A percentile compares a stretch with the other conserved stretches of the same genome.
Conservation (phyloP, 1,284 basidiomycete species). For the Irpex sp. region DNA sequence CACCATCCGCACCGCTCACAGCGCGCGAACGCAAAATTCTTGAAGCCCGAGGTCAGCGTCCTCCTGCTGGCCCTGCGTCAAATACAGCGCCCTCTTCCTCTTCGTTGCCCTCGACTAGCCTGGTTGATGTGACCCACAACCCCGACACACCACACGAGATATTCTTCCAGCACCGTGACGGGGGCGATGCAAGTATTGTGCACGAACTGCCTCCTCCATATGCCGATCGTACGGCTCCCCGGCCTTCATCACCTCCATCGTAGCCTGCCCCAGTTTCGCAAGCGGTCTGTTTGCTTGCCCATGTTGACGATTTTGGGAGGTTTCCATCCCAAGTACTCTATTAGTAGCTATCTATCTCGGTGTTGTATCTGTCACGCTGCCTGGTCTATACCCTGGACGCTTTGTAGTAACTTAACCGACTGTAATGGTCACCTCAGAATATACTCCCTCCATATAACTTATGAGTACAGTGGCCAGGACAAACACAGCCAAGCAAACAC, state of each 20-base stretch:
- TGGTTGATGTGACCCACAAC: constrained; percentile 5
- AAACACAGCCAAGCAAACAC: not conserved
- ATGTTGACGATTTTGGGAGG: too few species aligned
- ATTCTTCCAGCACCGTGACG: constrained; percentile 31
- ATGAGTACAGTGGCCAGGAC: not conserved
- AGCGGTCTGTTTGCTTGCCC: not conserved
- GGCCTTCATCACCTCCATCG: not conserved
- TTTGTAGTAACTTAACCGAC: too few species aligned
- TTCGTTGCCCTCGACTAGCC: not conserved
- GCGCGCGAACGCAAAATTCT: constrained; percentile 18
- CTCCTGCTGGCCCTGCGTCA: not conserved
- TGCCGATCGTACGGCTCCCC: not conserved
- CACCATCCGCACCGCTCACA: constrained; percentile 12
- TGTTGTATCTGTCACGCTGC: too few species aligned
- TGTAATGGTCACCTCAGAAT: too few species aligned
- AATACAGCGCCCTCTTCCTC: not conserved
- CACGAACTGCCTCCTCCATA: constrained; percentile 16
- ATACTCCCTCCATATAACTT: too few species aligned
- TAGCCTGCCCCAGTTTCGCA: not conserved
- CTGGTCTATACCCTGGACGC: too few species aligned
- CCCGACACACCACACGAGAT: constrained; percentile 24
- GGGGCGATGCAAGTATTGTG: constrained; percentile 21
- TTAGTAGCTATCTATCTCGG: too few species aligned
- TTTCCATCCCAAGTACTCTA: too few species aligned
- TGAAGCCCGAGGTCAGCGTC: constrained; percentile 4